Percentiles rank a stretch among this genome's conserved stretches.
Evolutionary conservation across 1,284 basidiomycete genomes (phyloP).

Genomic region (Moniliophthora roreri): DNA sequence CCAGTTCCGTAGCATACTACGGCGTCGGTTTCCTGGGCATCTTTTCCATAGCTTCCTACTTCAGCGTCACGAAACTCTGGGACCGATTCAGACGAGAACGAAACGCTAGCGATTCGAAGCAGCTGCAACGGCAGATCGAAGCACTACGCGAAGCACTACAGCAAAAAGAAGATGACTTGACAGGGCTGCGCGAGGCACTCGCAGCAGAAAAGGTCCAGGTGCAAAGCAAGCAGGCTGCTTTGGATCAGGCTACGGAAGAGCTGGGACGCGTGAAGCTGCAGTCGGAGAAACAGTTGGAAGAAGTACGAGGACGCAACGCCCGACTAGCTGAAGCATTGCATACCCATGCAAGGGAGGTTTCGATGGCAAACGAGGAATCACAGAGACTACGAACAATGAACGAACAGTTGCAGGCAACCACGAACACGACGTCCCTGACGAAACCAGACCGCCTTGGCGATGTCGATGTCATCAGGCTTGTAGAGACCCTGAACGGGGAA

Average conservation of each 20-base stretch:
- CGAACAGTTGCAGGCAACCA: conserved; percentile 21
- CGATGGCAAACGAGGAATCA: not conserved
- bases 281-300: not conserved
- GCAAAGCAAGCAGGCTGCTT: not conserved
- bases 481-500: conserved; percentile 43
- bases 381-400: conserved; percentile 12
- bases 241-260: not conserved
- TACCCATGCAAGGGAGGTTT: not conserved
- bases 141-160: not conserved
- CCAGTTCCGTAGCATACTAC: conserved; percentile 1
- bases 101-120: not conserved
- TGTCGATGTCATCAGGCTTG: conserved; percentile 39
- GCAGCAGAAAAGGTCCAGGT: not conserved
- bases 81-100: not conserved
- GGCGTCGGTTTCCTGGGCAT: conserved; percentile 2
- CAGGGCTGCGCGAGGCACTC: not conserved
- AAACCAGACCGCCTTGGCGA: conserved; percentile 42
- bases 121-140: not conserved
- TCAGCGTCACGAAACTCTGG: conserved; percentile 2
- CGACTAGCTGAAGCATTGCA: not conserved
- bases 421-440: conserved; percentile 34
- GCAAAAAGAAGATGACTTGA: not conserved
- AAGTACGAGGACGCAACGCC: not conserved
- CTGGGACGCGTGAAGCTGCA: not conserved
- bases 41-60: conserved; percentile 2